Percentiles rank a stretch among this genome's conserved stretches.
phyloP scores from a whole-genome alignment of 2,329 filamentous ascomycete species.

The Blumeria graminis region DNA sequence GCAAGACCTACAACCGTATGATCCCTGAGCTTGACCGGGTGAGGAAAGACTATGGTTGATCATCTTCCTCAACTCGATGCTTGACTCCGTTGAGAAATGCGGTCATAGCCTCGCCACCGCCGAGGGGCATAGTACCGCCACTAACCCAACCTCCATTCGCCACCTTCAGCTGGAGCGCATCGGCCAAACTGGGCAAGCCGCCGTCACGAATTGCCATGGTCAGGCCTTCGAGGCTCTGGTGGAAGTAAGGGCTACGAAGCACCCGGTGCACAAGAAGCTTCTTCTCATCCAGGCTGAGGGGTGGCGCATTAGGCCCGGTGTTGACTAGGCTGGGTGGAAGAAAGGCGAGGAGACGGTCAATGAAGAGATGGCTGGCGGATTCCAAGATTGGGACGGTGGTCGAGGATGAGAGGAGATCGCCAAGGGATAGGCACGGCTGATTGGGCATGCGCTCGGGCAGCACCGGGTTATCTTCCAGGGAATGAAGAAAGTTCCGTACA shows the following conservation, averaged over 20 bases:
- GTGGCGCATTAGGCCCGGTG: neutral
- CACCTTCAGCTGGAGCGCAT: slow-evolving; percentile 59
- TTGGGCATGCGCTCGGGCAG: neutral
- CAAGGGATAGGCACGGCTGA: slow-evolving; percentile 36
- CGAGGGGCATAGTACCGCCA: slow-evolving; percentile 59
- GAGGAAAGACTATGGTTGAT: no score
- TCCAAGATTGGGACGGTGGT: slow-evolving; percentile 60
- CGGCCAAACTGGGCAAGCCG: slow-evolving; percentile 69
- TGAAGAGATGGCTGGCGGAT: slow-evolving; percentile 26
- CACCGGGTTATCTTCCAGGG: slow-evolving; percentile 48
- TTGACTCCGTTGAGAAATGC: slow-evolving; percentile 55
- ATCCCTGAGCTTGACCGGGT: no score
- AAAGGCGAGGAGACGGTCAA: slow-evolving; percentile 53
- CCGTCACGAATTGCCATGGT: slow-evolving; percentile 78
- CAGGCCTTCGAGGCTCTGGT: slow-evolving; percentile 62
- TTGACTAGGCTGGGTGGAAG: slow-evolving; percentile 24
- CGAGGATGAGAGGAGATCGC: slow-evolving; percentile 58
- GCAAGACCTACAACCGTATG: no score
- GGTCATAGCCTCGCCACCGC: slow-evolving; percentile 70
- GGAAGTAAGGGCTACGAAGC: slow-evolving; percentile 71
- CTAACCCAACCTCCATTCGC: slow-evolving; percentile 64
- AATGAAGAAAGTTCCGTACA: slow-evolving; percentile 74
- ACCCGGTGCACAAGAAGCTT: slow-evolving; percentile 59
- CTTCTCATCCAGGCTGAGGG: slow-evolving; percentile 54
- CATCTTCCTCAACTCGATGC: no score